Base-by-base conservation (phyloP, 306 rosid species). In the Mimosa pudica region DNA sequence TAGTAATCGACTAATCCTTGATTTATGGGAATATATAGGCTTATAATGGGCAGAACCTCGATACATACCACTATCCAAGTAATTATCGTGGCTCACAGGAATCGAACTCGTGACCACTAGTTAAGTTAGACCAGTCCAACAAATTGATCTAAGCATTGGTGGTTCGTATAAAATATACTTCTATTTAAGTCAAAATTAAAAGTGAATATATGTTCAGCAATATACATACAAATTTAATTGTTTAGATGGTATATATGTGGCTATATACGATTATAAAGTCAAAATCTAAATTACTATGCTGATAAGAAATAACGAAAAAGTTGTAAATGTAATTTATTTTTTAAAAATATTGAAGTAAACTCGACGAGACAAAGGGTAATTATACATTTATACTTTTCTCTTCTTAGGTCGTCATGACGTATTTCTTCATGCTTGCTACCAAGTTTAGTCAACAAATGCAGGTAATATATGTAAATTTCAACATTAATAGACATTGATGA, bases 401-500 rank as follows among this genome's bases (percentile, higher is more conserved):
- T 2, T 1, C 10, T 24, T 20, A 2, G 42, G 42, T 38, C 42
- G 67, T 20, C 36, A 20, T 61, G 16, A 61, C 67, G 67, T 30
- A 9, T 61, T 60, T 61, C 67, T 61, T 71, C 80, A 81, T 77
- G 77, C 30, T 62, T 24, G 73, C 81, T 82, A 80, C 83, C 73
- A 74, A 82, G 71, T 9, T 17, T 11, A 68, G 89, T 86, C 89
- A 83, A 79, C 71, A 86, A 86, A 84, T 81, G 89, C 87, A 83
- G 89, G 87, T 75, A 81, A 78, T 74, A 80, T 78, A 75, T 58
- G 52, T 83, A 54, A 68, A 58, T 72, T 82, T 71, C 81, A 62
- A 77, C 35, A 69, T 73, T 70, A 58, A 55, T 18, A 45, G 81
- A 80, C 76, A 77, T 2, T 38, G 16, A 60, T 73, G 47, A 44